These are phyloP conservation scores for Botrytis paeoniae DNA, from an alignment of 2,329 filamentous ascomycete species.

Conservation along the genomic window DNA sequence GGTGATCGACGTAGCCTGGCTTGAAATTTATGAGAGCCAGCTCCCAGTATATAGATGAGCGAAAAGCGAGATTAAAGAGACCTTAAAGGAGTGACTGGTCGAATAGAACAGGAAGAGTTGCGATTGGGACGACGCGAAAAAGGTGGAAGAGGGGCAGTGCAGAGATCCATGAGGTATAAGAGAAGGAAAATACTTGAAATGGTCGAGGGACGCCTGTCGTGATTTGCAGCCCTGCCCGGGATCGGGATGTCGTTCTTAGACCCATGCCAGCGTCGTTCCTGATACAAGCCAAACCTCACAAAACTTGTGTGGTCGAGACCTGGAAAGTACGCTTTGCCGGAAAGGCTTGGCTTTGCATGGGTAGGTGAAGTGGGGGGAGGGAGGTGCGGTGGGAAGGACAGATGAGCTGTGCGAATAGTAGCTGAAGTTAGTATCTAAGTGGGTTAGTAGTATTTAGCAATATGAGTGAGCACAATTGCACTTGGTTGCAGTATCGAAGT, in stretches of 20 bases:
- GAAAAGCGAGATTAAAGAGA: constrained; percentile 44
- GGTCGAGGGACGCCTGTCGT: constrained; percentile 38
- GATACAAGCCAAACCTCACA: constrained; percentile 37
- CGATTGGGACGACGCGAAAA: constrained; percentile 47
- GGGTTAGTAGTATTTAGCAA: constrained; percentile 5
- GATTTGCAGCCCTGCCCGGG: constrained; percentile 33
- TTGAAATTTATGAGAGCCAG: constrained; percentile 53
- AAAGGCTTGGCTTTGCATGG: constrained; percentile 28
- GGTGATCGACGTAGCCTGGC: constrained; percentile 38
- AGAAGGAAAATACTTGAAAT: constrained; percentile 43
- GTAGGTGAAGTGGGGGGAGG: constrained; percentile 10
- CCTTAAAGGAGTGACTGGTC: constrained; percentile 52
- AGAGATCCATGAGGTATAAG: constrained; percentile 51
- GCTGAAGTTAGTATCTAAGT: constrained; percentile 11
- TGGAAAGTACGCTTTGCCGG: constrained; percentile 31
- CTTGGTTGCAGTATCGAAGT: constrained; percentile 23
- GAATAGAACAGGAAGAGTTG: constrained; percentile 41
- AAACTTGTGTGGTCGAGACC: constrained; percentile 35
- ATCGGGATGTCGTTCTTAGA: constrained; percentile 34
- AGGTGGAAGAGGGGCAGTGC: constrained; percentile 47
- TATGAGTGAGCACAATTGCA: constrained; percentile 17
- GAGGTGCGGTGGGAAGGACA: constrained; percentile 7
- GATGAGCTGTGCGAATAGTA: constrained; percentile 18
- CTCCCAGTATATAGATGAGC: constrained; percentile 51
- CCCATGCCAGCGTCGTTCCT: constrained; percentile 35